These are phyloP conservation scores for Aspergillus ostianus DNA, from an alignment of 495 filamentous ascomycete species.

Conservation along the genomic window DNA sequence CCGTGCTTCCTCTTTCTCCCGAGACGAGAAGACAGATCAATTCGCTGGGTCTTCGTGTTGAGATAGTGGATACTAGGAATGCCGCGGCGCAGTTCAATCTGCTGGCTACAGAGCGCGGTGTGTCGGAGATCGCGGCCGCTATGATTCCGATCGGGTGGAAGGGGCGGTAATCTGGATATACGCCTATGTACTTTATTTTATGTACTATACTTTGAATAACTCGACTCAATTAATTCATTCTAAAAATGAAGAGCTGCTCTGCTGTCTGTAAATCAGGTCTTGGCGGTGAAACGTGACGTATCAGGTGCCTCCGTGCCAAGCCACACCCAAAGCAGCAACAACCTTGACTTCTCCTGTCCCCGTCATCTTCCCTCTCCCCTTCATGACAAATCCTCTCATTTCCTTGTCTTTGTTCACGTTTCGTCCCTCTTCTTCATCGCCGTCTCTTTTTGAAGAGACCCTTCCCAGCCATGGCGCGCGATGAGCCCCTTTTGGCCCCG, in stretches of 20 bases:
- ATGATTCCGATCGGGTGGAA: conserved; percentile 84
- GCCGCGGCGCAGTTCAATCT: conserved; percentile 90
- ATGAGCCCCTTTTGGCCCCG: conserved; percentile 45
- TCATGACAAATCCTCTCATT: conserved; percentile 1
- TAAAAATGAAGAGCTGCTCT: no score
- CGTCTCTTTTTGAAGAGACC: conserved; percentile 2
- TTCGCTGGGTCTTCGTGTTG: conserved; percentile 77
- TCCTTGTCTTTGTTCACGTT: conserved; percentile 1
- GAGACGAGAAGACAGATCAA: conserved; percentile 68
- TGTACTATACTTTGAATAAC: background rate
- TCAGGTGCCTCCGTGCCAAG: conserved; percentile 17
- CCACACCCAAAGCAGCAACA: conserved; percentile 12
- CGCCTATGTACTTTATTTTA: background rate
- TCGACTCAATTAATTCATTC: background rate
- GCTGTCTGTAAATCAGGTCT: no score
- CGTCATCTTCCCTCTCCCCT: background rate
- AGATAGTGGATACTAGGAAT: conserved; percentile 90
- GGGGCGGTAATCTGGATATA: conserved; percentile 35
- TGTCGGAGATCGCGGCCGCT: conserved; percentile 79
- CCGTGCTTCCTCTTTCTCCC: conserved; percentile 72
- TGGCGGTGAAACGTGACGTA: conserved; percentile 19
- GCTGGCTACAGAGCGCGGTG: conserved; percentile 78
- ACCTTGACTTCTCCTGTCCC: conserved; percentile 2
- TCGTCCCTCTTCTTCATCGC: background rate
- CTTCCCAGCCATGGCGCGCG: conserved; percentile 36